These are phyloP conservation scores for Coleophoma crateriformis DNA, from an alignment of 2,329 filamentous ascomycete genomes.

Conservation along the genomic window DNA sequence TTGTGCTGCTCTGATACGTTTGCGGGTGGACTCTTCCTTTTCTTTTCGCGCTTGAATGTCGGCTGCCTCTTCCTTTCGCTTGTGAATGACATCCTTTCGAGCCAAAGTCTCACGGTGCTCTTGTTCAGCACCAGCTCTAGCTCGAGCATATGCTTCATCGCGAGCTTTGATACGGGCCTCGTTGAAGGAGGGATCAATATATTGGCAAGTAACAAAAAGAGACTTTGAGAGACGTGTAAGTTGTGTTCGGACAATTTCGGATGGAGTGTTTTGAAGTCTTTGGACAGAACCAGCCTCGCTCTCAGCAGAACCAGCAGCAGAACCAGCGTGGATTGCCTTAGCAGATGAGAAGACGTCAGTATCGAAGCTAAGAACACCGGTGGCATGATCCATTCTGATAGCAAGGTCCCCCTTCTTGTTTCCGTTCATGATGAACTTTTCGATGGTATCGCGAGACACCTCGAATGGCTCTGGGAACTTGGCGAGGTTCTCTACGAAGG, in stretches of 20 bases:
- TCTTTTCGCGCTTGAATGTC: conserved; percentile 84
- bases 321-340: conserved; percentile 84
- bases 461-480: conserved; percentile 96
- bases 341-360: conserved; percentile 97
- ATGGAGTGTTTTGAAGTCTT: conserved; percentile 93
- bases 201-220: conserved; percentile 89
- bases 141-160: conserved; percentile 72
- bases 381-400: conserved; percentile 93
- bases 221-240: conserved; percentile 87
- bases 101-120: conserved; percentile 83
- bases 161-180: conserved; percentile 75
- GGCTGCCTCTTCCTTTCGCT: conserved; percentile 94
- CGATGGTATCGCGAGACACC: conserved; percentile 82
- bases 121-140: conserved; percentile 82
- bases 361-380: conserved; percentile 93
- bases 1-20: conserved; percentile 80
- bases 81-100: conserved; percentile 86
- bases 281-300: conserved; percentile 80
- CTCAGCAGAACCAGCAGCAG: conserved; percentile 81
- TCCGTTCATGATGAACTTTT: conserved; percentile 99
- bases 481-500: conserved; percentile 88
- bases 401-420: conserved; percentile 99
- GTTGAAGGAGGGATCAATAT: conserved; percentile 87
- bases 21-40: conserved; percentile 86
- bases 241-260: conserved; percentile 94